Conservation (phyloP, 2,329 filamentous ascomycete species). For the Alternaria arborescens region DNA sequence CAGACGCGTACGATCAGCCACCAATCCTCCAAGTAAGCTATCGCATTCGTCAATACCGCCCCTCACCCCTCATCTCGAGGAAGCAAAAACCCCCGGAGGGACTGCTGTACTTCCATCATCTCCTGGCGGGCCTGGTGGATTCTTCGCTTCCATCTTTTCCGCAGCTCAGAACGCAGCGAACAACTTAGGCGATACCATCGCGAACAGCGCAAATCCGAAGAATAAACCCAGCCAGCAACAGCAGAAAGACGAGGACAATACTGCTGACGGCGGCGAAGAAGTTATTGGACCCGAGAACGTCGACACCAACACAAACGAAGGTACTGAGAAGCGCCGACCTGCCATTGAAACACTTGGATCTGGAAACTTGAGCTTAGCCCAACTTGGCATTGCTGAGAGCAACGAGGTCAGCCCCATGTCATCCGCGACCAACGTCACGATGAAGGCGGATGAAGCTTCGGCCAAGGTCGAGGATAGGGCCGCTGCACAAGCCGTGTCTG, state of each 20-base stretch:
- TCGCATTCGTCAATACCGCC: slow-evolving; percentile 74
- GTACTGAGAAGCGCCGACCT: slow-evolving; percentile 63
- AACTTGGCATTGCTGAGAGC: slow-evolving; percentile 80
- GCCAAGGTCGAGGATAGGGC: slow-evolving; percentile 67
- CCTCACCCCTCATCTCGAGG: slow-evolving; percentile 79
- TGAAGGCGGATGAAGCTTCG: slow-evolving; percentile 60
- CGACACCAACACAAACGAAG: slow-evolving; percentile 29
- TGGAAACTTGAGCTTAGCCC: slow-evolving; percentile 87
- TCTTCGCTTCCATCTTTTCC: slow-evolving; percentile 93
- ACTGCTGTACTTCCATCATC: slow-evolving; percentile 58
- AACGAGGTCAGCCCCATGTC: slow-evolving; percentile 65
- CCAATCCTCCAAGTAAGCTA: slow-evolving; percentile 78
- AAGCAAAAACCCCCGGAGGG: slow-evolving; percentile 66
- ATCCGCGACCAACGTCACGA: slow-evolving; percentile 65
- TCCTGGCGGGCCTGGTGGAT: slow-evolving; percentile 63
- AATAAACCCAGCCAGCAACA: slow-evolving; percentile 57
- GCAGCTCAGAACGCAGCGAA: slow-evolving; percentile 91
- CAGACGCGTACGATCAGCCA: slow-evolving; percentile 68
- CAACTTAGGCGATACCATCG: slow-evolving; percentile 76
- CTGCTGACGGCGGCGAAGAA: slow-evolving; percentile 51
- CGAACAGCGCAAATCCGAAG: slow-evolving; percentile 65
- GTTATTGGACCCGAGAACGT: slow-evolving; percentile 50
- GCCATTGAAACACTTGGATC: slow-evolving; percentile 89
- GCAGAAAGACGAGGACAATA: slow-evolving; percentile 36
- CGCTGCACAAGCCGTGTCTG: slow-evolving; percentile 67